These are phyloP conservation scores for Triangularia verruculosa DNA, from an alignment of 2,329 filamentous ascomycete genomes.

Conservation along the genomic window DNA sequence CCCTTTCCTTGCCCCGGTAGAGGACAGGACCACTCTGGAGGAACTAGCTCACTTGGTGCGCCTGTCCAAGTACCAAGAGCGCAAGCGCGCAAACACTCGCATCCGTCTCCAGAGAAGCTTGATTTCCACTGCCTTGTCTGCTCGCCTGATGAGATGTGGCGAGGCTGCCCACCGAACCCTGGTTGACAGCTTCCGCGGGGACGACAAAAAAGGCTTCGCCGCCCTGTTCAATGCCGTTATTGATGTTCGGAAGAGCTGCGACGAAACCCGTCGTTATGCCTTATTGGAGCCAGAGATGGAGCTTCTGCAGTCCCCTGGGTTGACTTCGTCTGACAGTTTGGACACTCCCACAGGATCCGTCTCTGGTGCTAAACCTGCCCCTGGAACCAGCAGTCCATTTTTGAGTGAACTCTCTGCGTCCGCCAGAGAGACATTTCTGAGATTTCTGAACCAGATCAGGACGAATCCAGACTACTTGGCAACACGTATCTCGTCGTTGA, in stretches of 20 bases:
- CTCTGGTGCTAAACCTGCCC: slow-evolving; percentile 36
- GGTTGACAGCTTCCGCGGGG: slow-evolving; percentile 73
- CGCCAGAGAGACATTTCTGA: slow-evolving; percentile 70
- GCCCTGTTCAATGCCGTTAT: slow-evolving; percentile 73
- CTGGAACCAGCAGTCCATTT: slow-evolving; percentile 52
- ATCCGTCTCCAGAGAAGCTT: slow-evolving; percentile 71
- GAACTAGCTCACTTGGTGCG: slow-evolving; percentile 77
- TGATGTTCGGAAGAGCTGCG: slow-evolving; percentile 74
- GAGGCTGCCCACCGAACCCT: slow-evolving; percentile 72
- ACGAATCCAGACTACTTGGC: slow-evolving; percentile 87
- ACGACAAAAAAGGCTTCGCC: slow-evolving; percentile 75
- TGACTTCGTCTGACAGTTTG: slow-evolving; percentile 50
- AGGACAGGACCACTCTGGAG: slow-evolving; percentile 67
- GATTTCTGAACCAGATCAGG: slow-evolving; percentile 77
- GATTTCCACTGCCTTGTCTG: slow-evolving; percentile 70
- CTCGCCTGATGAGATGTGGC: slow-evolving; percentile 70
- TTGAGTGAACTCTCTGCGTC: slow-evolving; percentile 72
- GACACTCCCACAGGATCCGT: slow-evolving; percentile 46
- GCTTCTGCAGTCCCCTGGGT: slow-evolving; percentile 48
- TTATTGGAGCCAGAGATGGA: slow-evolving; percentile 72
- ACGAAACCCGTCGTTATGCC: slow-evolving; percentile 68
- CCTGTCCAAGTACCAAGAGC: slow-evolving; percentile 76
- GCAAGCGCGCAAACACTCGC: slow-evolving; percentile 70
- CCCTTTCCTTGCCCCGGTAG: slow-evolving; percentile 54
- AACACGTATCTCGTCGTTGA: slow-evolving; percentile 72